Evolutionary conservation across 139 green algal species (phyloP), one percentile per base, ranked within the genome.

Genomic region (Chlamydomonas sphaeroides): DNA sequence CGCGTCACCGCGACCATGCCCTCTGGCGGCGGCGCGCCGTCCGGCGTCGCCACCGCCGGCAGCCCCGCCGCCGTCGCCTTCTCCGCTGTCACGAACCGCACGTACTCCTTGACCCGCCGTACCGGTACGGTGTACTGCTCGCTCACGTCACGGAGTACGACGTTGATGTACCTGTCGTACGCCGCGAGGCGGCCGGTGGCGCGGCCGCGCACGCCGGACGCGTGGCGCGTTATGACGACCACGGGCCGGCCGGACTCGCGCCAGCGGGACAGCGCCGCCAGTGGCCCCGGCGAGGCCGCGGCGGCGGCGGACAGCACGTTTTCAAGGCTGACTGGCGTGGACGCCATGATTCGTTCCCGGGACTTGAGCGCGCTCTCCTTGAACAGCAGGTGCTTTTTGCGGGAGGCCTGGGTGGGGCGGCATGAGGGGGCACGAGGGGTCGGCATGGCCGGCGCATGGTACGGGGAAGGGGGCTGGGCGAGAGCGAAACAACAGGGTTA

Each of bases 131-230:
- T 93, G 86, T 96, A 97, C 25, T 59, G n/a, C 81, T 97, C 94
- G 26, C 91, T 78, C 5, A 94, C 93, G 65, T 96, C 89, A 42
- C 71, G 65, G 63, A 97, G 79, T 25, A 97, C 82, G 23, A 97
- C 57, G 81, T 97, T 96, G 79, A 95, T 91, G 79, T 88, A 62
- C 56, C 88, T 90, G 84, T 95, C 94, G 83, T 93, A 97, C 3
- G 87, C 94, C 4, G 76, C 72, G 3, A 96, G 62, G 6, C 59
- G 83, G 10, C 94, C 85, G 61, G 88, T 69, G 7, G 90, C 87
- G 14, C 72, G 61, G 56, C 94, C 94, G 0, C 94, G 80, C 21
- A 96, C 85, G 26, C 94, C 94, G 1, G 68, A 63, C 0, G 84
- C 86, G 75, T 97, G 94, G 0, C 94, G 80, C 1, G 94, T 97